These are phyloP conservation scores for Pythium apleroticum DNA, from an alignment of 352 stramenopile species.

Conservation along the genomic window DNA sequence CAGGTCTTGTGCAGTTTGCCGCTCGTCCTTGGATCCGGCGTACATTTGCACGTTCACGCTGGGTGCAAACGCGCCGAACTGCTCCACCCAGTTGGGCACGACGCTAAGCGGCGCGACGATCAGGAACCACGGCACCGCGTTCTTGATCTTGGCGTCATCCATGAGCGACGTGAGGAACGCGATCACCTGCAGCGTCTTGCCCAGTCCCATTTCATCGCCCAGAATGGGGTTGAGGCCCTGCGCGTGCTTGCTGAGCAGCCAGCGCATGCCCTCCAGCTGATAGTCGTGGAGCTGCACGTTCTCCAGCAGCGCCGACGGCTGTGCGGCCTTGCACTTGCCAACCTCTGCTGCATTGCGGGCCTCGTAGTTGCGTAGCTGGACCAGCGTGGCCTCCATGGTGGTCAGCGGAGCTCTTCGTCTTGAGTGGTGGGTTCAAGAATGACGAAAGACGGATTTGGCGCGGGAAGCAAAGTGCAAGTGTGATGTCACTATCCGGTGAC, in stretches of 20 bases:
- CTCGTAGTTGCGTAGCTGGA: slow-evolving; percentile 35
- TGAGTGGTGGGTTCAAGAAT: slow-evolving; percentile 20
- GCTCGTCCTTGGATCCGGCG: slow-evolving; percentile 52
- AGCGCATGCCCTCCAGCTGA: slow-evolving; percentile 61
- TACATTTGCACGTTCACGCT: slow-evolving; percentile 59
- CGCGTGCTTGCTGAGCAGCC: slow-evolving; percentile 62
- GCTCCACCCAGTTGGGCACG: slow-evolving; percentile 83
- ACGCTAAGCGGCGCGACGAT: slow-evolving; percentile 77
- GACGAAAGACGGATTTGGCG: neutral
- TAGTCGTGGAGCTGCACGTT: slow-evolving; percentile 72
- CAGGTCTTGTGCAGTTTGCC: slow-evolving; percentile 27
- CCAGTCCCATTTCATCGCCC: slow-evolving; percentile 82
- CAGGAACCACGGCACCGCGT: slow-evolving; percentile 33
- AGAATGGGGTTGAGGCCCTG: slow-evolving; percentile 72
- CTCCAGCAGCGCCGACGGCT: slow-evolving; percentile 42
- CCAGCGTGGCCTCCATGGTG: slow-evolving; percentile 51
- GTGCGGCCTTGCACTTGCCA: slow-evolving; percentile 16
- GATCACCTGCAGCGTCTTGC: slow-evolving; percentile 83
- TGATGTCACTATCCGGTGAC: slow-evolving; percentile 15
- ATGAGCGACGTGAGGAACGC: slow-evolving; percentile 59
- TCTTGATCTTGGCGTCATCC: slow-evolving; percentile 16
- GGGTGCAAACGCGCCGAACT: slow-evolving; percentile 71
- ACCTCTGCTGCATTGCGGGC: slow-evolving; percentile 27
- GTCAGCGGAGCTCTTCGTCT: neutral
- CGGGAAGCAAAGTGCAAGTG: neutral